Conservation (phyloP, 2,329 filamentous ascomycete genomes). For the Aspergillus sp. region DNA sequence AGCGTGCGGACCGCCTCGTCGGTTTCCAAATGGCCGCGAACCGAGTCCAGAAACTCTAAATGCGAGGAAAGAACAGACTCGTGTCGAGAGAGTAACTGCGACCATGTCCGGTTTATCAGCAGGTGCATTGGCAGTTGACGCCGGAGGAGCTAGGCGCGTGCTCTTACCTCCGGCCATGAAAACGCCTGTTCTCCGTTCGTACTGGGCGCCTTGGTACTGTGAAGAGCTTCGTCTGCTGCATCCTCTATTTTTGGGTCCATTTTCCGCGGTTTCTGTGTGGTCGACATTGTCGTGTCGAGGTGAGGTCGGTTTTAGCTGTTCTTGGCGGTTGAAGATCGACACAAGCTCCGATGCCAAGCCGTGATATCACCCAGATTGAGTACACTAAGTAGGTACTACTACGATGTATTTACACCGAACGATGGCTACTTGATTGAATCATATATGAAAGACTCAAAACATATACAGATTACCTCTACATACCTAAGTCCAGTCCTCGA, state of each 20-base stretch:
- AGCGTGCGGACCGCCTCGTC: conserved; percentile 22
- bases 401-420: too few species aligned
- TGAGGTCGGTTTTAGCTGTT: too few species aligned
- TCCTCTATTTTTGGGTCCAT: conserved; percentile 14
- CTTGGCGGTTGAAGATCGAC: too few species aligned
- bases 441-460: too few species aligned
- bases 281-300: too few species aligned
- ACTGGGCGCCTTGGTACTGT: background rate
- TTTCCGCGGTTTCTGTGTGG: too few species aligned
- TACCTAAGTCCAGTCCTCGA: background rate
- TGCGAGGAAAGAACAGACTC: conserved; percentile 32
- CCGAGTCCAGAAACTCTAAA: conserved; percentile 27
- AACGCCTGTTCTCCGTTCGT: conserved; percentile 3
- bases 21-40: conserved; percentile 22
- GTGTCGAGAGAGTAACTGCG: conserved; percentile 33
- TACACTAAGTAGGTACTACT: too few species aligned
- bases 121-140: background rate
- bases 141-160: too few species aligned
- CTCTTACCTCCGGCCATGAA: conserved; percentile 16
- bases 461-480: too few species aligned
- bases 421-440: too few species aligned
- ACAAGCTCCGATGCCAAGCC: too few species aligned
- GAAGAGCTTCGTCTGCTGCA: conserved; percentile 1
- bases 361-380: too few species aligned
- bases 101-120: background rate